A percentile compares a stretch with the other conserved stretches of the same genome.
phyloP scores from a whole-genome alignment of 225 moss, liverwort and hornwort species.

The Anthoceros angustus region DNA sequence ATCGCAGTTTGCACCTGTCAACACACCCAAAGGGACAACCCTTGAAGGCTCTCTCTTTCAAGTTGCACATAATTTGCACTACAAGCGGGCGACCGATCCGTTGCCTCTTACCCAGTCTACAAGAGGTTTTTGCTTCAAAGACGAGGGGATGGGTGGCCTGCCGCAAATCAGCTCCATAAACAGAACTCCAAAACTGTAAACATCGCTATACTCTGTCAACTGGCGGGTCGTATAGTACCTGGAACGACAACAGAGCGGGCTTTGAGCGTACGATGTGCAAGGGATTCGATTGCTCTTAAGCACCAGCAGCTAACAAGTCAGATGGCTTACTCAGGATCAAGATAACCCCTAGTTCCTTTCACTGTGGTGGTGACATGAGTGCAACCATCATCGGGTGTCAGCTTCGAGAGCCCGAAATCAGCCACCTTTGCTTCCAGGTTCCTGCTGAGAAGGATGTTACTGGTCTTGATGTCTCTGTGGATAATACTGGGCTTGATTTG shows the following conservation, averaged over 20 bases:
- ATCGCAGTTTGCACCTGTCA: slow-evolving; percentile 1
- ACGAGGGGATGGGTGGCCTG: slow-evolving; percentile 7
- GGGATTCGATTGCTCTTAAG: too few relatives aligned
- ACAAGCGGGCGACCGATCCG: neutral
- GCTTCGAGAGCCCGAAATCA: slow-evolving; percentile 71
- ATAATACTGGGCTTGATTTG: slow-evolving; percentile 61
- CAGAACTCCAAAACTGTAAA: slow-evolving; percentile 23
- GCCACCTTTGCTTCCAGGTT: slow-evolving; percentile 60
- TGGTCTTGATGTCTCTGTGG: slow-evolving; percentile 77
- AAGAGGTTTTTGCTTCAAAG: slow-evolving; percentile 6
- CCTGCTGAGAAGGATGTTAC: slow-evolving; percentile 55
- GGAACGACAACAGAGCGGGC: neutral
- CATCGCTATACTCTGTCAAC: slow-evolving; percentile 18
- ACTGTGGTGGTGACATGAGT: slow-evolving; percentile 57
- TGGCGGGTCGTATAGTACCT: slow-evolving; percentile 16
- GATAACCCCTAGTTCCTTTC: slow-evolving; percentile 60
- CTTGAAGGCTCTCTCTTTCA: neutral
- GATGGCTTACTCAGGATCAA: slow-evolving; percentile 60
- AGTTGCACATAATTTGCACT: neutral
- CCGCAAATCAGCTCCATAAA: slow-evolving; percentile 17
- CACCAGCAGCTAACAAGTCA: too few relatives aligned
- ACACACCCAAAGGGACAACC: slow-evolving; percentile 7
- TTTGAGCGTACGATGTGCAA: neutral
- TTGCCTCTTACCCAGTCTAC: slow-evolving; percentile 17
- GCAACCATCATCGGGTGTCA: slow-evolving; percentile 43